These are phyloP conservation scores for Scortechinia acanthostroma DNA, from an alignment of 2,329 filamentous ascomycete species.

Conservation along the genomic window DNA sequence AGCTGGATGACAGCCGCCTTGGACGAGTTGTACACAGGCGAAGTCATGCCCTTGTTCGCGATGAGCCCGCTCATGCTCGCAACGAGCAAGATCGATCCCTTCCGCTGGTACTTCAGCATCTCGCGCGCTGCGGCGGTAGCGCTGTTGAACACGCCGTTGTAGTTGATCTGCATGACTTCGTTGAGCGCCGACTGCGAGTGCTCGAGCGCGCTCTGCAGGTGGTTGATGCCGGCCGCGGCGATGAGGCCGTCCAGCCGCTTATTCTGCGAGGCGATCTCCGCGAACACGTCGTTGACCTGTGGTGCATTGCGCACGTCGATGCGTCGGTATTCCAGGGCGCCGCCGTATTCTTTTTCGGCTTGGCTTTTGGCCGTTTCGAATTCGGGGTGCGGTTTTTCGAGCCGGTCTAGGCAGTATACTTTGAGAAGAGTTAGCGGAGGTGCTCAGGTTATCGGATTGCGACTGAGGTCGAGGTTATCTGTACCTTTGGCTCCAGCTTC, in stretches of 20 bases:
- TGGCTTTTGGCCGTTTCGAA: slow-evolving; percentile 53
- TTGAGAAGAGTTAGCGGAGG: slow-evolving; percentile 3
- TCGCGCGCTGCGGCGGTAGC: slow-evolving; percentile 65
- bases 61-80: slow-evolving; percentile 46
- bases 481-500: slow-evolving; percentile 66
- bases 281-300: slow-evolving; percentile 47
- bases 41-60: slow-evolving; percentile 52
- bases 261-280: slow-evolving; percentile 50
- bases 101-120: slow-evolving; percentile 39
- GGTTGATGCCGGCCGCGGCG: slow-evolving; percentile 64
- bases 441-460: no score
- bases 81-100: slow-evolving; percentile 47
- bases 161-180: slow-evolving; percentile 64
- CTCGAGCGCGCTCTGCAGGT: slow-evolving; percentile 61
- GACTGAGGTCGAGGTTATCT: no score
- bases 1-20: slow-evolving; percentile 62
- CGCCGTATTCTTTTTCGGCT: slow-evolving; percentile 53
- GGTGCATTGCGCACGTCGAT: slow-evolving; percentile 61
- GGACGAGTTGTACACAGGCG: slow-evolving; percentile 59
- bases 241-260: slow-evolving; percentile 60
- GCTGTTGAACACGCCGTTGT: slow-evolving; percentile 65
- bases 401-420: slow-evolving; percentile 49
- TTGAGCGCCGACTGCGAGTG: slow-evolving; percentile 49
- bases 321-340: slow-evolving; percentile 57
- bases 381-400: slow-evolving; percentile 38